phyloP scores from a whole-genome alignment of 768 basidiomycete genomes.

The Tricholoma bakamatsutake region DNA sequence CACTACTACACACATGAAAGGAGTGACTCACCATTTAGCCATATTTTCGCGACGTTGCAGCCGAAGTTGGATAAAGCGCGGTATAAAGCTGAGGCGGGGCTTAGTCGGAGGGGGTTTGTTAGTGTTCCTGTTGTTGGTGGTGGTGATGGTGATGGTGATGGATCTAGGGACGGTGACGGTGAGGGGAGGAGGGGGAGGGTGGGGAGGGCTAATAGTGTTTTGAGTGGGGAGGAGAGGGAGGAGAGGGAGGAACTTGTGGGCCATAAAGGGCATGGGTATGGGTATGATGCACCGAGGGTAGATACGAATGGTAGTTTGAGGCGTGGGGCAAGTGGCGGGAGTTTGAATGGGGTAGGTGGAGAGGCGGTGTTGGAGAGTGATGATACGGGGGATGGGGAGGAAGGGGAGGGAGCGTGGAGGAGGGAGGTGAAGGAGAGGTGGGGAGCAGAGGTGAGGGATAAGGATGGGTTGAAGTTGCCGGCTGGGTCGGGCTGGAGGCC shows the following conservation, averaged over 20 bases:
- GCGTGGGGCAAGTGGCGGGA: background rate
- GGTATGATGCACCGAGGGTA: conserved; percentile 54
- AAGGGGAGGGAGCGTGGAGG: background rate
- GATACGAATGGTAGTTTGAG: conserved; percentile 17
- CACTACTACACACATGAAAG: background rate
- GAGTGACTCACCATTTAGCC: conserved; percentile 22
- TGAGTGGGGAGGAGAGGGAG: background rate
- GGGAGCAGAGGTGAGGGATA: conserved; percentile 19
- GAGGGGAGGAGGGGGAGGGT: conserved; percentile 8
- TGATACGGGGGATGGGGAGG: background rate
- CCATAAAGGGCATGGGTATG: conserved; percentile 19
- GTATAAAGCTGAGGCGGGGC: conserved; percentile 68
- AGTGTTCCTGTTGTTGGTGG: conserved; percentile 9
- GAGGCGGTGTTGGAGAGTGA: conserved; percentile 7
- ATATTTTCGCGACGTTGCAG: conserved; percentile 43
- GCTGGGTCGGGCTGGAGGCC: conserved; percentile 34
- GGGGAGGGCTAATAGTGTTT: conserved; percentile 15
- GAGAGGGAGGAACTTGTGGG: conserved; percentile 1
- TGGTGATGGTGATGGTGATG: background rate
- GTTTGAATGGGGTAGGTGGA: conserved; percentile 23
- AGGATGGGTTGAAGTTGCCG: conserved; percentile 59
- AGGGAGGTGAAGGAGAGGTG: conserved; percentile 10
- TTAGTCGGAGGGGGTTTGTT: conserved; percentile 56
- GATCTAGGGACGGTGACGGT: background rate
- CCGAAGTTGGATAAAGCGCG: conserved; percentile 57